Conservation (phyloP, 2,329 filamentous ascomycete genomes). For the Fusarium sp. region DNA sequence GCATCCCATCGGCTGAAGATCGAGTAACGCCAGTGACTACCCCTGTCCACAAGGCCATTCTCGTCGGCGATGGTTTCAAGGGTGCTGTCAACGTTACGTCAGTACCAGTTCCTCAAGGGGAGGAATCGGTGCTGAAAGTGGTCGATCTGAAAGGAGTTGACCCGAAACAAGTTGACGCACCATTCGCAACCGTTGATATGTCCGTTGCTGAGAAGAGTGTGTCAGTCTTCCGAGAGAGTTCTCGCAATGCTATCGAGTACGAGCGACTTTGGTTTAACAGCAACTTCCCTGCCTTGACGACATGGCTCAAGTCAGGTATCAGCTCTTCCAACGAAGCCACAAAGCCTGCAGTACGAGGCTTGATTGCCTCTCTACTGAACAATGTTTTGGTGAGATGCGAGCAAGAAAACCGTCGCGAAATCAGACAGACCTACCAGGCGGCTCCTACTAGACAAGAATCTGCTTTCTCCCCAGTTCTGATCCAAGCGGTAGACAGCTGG, state of each 20-base stretch:
- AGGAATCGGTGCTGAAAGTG: constrained; percentile 64
- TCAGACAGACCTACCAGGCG: constrained; percentile 52
- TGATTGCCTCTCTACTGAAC: constrained; percentile 76
- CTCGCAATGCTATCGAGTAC: constrained; percentile 77
- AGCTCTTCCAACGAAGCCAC: constrained; percentile 60
- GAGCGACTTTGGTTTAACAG: constrained; percentile 81
- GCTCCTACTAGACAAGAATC: constrained; percentile 33
- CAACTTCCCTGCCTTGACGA: constrained; percentile 72
- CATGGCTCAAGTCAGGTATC: constrained; percentile 72
- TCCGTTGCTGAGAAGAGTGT: constrained; percentile 73
- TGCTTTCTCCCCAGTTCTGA: constrained; percentile 62
- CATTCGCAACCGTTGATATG: constrained; percentile 73
- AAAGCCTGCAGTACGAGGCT: constrained; percentile 73
- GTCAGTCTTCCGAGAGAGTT: constrained; percentile 74
- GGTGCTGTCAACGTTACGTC: constrained; percentile 70
- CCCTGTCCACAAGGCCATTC: constrained; percentile 84
- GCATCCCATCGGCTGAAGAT: constrained; percentile 75
- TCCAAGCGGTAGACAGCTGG: constrained; percentile 75
- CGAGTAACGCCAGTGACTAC: constrained; percentile 77
- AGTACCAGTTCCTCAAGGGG: constrained; percentile 55
- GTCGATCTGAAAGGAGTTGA: constrained; percentile 68
- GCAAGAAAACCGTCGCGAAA: constrained; percentile 56
- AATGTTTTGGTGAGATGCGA: constrained; percentile 65
- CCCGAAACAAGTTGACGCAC: constrained; percentile 53
- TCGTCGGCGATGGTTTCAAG: constrained; percentile 79